A percentile compares a stretch with the other conserved stretches of the same genome.
Conservation (phyloP, 192 early-diverging fungal species). For the Backusella mclennaniae region DNA sequence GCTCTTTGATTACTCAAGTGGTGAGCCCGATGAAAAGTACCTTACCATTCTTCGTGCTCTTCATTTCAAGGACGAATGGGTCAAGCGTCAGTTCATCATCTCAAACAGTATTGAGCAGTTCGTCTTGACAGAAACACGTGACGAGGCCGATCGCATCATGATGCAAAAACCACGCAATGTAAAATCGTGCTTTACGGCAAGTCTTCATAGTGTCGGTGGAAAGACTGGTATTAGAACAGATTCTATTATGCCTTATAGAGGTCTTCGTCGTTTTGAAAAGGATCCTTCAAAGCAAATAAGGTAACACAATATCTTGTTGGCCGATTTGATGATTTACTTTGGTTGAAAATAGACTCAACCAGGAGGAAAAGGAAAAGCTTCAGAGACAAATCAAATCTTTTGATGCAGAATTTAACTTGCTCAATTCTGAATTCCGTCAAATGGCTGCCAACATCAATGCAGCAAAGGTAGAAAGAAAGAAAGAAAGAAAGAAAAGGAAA, state of each 20-base stretch:
- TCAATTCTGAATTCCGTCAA: not conserved
- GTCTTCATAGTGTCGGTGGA: conserved; percentile 62
- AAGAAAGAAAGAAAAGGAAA: too few relatives aligned
- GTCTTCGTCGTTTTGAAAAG: conserved; percentile 48
- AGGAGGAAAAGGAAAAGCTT: not conserved
- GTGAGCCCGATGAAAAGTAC: conserved; percentile 59
- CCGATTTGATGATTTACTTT: too few relatives aligned
- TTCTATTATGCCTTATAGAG: conserved; percentile 36
- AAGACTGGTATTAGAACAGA: conserved; percentile 35
- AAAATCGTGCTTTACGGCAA: conserved; percentile 53
- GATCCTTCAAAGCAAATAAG: conserved; percentile 43
- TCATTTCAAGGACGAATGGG: conserved; percentile 61
- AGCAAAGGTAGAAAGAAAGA: not conserved
- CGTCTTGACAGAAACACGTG: conserved; percentile 60
- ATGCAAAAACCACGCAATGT: conserved; percentile 61
- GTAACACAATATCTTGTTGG: not conserved
- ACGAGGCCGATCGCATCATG: conserved; percentile 52
- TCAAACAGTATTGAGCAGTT: conserved; percentile 64
- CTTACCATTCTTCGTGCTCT: conserved; percentile 64
- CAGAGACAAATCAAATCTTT: not conserved
- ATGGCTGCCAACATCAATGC: not conserved
- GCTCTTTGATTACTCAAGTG: conserved; percentile 64
- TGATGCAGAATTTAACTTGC: not conserved
- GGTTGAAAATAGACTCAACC: not conserved
- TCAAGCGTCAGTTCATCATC: conserved; percentile 73